A percentile compares a stretch with the other conserved stretches of the same genome.
Evolutionary conservation across 1,139 yeast genomes (phyloP).

Genomic region (Blastobotrys indianensis): DNA sequence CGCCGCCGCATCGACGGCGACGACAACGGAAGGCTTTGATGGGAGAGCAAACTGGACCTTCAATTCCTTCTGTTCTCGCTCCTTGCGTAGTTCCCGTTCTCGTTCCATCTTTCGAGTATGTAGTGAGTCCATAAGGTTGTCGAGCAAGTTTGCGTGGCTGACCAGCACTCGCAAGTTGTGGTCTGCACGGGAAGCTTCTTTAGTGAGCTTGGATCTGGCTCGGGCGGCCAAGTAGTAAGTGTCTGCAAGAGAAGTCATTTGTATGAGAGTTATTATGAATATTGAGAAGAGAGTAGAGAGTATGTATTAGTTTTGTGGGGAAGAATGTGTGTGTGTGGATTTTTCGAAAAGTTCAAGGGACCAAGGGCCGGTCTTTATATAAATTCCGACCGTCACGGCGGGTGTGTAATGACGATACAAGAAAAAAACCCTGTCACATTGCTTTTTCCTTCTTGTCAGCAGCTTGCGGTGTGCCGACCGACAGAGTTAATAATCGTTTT

Average conservation of each 20-base stretch:
- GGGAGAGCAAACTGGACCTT: constrained; percentile 1
- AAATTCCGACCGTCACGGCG: too few species aligned
- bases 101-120: constrained; percentile 11
- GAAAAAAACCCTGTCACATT: too few species aligned
- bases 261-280: too few species aligned
- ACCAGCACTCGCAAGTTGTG: constrained; percentile 59
- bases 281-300: too few species aligned
- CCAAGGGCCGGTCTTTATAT: too few species aligned
- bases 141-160: constrained; percentile 72
- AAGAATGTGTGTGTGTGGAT: too few species aligned
- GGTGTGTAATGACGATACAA: too few species aligned
- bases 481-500: too few species aligned
- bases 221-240: constrained; percentile 62
- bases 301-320: too few species aligned
- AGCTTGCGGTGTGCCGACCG: too few species aligned
- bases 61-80: neutral
- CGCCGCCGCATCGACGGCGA: constrained; percentile 6
- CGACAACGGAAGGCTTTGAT: constrained; percentile 9
- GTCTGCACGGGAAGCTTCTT: constrained; percentile 58
- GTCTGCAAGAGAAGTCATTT: constrained; percentile 34
- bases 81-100: constrained; percentile 2
- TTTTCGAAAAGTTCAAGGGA: too few species aligned
- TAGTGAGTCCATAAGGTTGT: constrained; percentile 51
- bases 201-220: constrained; percentile 62
- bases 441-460: too few species aligned